Base-by-base conservation (phyloP, 305 asterid species). In the Fraxinus velutina region DNA sequence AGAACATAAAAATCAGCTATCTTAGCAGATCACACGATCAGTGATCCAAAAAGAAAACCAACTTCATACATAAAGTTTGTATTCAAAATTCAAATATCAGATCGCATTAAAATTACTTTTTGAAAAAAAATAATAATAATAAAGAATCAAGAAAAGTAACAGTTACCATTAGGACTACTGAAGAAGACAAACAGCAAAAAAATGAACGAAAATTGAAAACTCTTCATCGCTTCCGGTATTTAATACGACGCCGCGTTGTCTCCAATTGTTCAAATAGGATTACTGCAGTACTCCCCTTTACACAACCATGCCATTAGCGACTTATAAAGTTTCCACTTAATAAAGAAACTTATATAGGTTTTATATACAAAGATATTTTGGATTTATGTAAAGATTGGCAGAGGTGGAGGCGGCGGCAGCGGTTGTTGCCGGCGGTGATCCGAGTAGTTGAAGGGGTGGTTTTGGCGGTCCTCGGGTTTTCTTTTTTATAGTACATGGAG, bases 171-270 rank as follows among this genome's bases (percentile, higher is more conserved):
- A 34, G 84, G 77, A 4, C 71, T 83, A 75, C 85, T 82, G 83
- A 83, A 36, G 82, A 84, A 76, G 83, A 83, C 70, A 73, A 79
- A 76, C 47, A 87, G 17, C 75, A 84, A 30, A 57, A 79, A 17
- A 73, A 64, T 8, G 57, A 82, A 79, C 37, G 82, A 17, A 84
- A 85, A 73, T 47, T 86, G 85, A 76, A 82, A 75, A 82, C 82
- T 60, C 91, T 78, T 87, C 97, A 92, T 92, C 82, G 87, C 83
- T 76, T 44, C 86, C 15, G 17, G 19, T 73, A 80, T 30, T 55
- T 73, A 82, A 33, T 7, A 78, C 78, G 66, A 76, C 79, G 55
- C 39, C 60, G 76, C 66, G 17, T 22, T 62, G 32, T 64, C 73
- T 24, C 73, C 73, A 64, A 64, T 64, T 64, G 73, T 68, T 52